Evolutionary conservation across 2,329 filamentous ascomycete species (phyloP), one percentile per base, ranked within the genome.

Genomic region (Fusarium chlamydosporum): DNA sequence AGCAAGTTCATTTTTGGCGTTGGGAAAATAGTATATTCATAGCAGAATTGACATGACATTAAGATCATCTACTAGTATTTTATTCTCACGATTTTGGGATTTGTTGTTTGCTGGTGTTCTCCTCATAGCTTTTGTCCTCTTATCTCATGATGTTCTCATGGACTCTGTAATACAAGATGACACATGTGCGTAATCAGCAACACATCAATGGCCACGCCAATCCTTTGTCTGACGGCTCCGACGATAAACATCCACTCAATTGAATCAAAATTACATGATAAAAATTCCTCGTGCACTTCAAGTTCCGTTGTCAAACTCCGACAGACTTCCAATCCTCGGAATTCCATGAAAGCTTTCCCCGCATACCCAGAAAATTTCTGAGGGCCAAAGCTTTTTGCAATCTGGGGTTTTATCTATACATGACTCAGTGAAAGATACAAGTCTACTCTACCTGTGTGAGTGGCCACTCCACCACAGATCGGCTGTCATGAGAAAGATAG

Each of bases 401-500:
- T 67, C 61, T 45, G 66, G 67, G 67, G 64, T 29, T 41, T 53
- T 46, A 69, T 46, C 65, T 35, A 29, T 70, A 69, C 67, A 48
- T 69, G 67, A 69, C 67, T 69, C 67, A 70, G 67, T 69, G 67
- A 69, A 67, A 43, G 48, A 47, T 31, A 2, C 0, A 35, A 26
- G 67, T 69, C 55, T 1, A 0, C 0, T 7, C 1, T 69, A 69
- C 67, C n/a, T 26, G 9, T 26, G 31, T 15, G 33, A 15, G 38
- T 9, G 16, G 4, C 2, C 7, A 6, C 1, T 18, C 7, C 4
- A 6, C 5, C 4, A 1, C 6, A 27, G 18, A 8, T 1, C 5
- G 6, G 41, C 13, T 2, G 47, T 65, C 61, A 65, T 65, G 61
- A 60, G 40, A 53, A 10, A 70, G 67, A 69, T 69, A 69, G 55